These are phyloP conservation scores for Dactylellina haptotyla DNA, from an alignment of 2,329 filamentous ascomycete species.

Conservation along the genomic window DNA sequence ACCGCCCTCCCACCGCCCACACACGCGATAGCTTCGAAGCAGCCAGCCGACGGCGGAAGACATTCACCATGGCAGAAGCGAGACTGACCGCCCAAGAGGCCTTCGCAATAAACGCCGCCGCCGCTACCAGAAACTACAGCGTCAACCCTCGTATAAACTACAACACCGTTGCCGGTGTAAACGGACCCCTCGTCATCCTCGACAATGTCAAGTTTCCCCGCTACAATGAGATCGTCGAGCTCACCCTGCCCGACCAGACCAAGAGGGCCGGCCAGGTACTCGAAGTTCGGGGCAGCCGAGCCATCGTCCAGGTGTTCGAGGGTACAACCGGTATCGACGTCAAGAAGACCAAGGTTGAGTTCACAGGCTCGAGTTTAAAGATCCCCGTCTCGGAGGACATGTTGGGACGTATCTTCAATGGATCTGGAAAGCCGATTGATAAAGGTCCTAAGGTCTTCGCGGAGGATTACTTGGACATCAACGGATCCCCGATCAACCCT, in stretches of 20 bases:
- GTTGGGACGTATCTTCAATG: slow-evolving; percentile 96
- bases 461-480: slow-evolving; percentile 98
- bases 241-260: slow-evolving; percentile 95
- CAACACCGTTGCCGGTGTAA: slow-evolving; percentile 98
- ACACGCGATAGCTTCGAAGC: slow-evolving; percentile 13
- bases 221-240: slow-evolving; percentile 93
- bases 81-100: slow-evolving; percentile 57
- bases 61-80: slow-evolving; percentile 52
- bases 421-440: slow-evolving; percentile 96
- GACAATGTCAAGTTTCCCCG: slow-evolving; percentile 91
- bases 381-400: slow-evolving; percentile 99
- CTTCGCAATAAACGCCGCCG: slow-evolving; percentile 58
- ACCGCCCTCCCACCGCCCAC: slow-evolving; percentile 1
- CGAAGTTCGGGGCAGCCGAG: slow-evolving; percentile 94
- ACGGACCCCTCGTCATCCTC: slow-evolving; percentile 95
- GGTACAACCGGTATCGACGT: slow-evolving; percentile 97
- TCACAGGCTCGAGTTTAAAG: slow-evolving; percentile 96
- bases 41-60: slow-evolving; percentile 35
- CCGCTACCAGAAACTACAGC: slow-evolving; percentile 58
- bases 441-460: slow-evolving; percentile 98
- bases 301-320: slow-evolving; percentile 97
- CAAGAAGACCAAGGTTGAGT: slow-evolving; percentile 92
- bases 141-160: slow-evolving; percentile 82
- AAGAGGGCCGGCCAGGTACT: slow-evolving; percentile 94
- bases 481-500: slow-evolving; percentile 97